These are phyloP conservation scores for Aspergillus brunneoviolaceus DNA, from an alignment of 2,329 filamentous ascomycete genomes.

Conservation along the genomic window DNA sequence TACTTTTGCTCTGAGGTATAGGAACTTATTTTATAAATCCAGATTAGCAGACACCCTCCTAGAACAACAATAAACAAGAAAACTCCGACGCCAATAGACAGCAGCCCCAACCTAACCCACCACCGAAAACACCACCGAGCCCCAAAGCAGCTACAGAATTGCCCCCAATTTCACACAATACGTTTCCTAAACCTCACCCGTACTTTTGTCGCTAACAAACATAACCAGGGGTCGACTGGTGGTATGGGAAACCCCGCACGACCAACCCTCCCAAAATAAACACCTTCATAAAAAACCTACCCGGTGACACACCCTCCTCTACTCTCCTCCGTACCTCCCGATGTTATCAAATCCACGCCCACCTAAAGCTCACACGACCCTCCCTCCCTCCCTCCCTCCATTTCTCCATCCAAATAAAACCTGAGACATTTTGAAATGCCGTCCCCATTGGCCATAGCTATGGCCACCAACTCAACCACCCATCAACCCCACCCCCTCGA, in stretches of 20 bases:
- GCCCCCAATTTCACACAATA: background rate
- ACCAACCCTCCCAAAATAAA: background rate
- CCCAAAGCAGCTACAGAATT: background rate
- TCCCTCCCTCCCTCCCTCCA: background rate
- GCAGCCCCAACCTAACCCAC: background rate
- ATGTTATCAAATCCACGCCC: background rate
- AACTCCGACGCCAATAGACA: no score
- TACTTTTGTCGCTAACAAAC: background rate
- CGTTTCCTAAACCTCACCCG: background rate
- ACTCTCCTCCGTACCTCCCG: background rate
- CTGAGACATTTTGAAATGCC: background rate
- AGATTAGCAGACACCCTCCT: background rate
- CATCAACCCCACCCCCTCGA: constrained; percentile 5
- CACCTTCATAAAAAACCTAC: background rate
- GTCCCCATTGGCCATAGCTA: background rate
- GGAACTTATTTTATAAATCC: background rate
- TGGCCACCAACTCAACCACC: background rate
- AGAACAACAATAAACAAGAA: background rate
- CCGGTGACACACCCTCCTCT: background rate
- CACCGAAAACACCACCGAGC: background rate
- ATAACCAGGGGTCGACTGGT: background rate
- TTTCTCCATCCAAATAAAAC: background rate
- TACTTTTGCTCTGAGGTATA: background rate
- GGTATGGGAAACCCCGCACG: background rate
- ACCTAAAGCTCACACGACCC: background rate